A percentile compares a stretch with the other conserved stretches of the same genome.
Evolutionary conservation across 2,329 filamentous ascomycete species (phyloP).

Genomic region (Cucurbitaria berberidis): DNA sequence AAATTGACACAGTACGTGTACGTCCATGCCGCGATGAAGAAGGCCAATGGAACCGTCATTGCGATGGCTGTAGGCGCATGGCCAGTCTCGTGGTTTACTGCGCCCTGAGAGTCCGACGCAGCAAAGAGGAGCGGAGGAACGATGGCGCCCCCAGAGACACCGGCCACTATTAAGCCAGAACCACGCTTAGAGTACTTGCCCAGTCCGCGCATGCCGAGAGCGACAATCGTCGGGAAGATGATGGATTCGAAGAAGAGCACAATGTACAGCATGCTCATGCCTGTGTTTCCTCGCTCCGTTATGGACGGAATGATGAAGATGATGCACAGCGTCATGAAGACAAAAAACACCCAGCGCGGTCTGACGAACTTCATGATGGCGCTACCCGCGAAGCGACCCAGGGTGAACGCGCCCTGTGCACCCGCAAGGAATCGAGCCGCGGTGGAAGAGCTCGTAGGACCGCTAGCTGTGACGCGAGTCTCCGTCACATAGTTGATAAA

Average conservation of each 20-base stretch:
- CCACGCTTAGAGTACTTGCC: slow-evolving; percentile 80
- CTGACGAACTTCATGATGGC: slow-evolving; percentile 70
- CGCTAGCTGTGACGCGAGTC: slow-evolving; percentile 23
- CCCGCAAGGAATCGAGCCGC: slow-evolving; percentile 74
- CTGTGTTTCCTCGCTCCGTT: slow-evolving; percentile 57
- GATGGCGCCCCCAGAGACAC: slow-evolving; percentile 73
- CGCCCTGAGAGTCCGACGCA: slow-evolving; percentile 67
- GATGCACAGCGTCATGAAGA: slow-evolving; percentile 65
- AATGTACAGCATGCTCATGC: slow-evolving; percentile 68
- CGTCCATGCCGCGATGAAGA: slow-evolving; percentile 55
- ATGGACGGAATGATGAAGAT: slow-evolving; percentile 64
- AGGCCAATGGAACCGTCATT: slow-evolving; percentile 69
- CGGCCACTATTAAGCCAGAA: slow-evolving; percentile 73
- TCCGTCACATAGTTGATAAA: slow-evolving; percentile 60
- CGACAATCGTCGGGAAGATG: slow-evolving; percentile 82
- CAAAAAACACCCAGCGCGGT: slow-evolving; percentile 72
- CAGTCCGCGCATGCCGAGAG: slow-evolving; percentile 76
- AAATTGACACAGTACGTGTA: slow-evolving; percentile 65
- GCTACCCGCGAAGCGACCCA: slow-evolving; percentile 73
- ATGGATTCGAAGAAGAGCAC: slow-evolving; percentile 84
- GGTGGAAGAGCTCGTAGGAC: slow-evolving; percentile 53
- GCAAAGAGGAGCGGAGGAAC: slow-evolving; percentile 75
- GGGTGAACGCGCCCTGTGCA: slow-evolving; percentile 73
- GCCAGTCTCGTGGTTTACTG: slow-evolving; percentile 19
- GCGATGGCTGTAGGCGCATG: slow-evolving; percentile 61